These are phyloP conservation scores for Neoscytalidium dimidiatum DNA, from an alignment of 2,329 filamentous ascomycete species.

Conservation along the genomic window DNA sequence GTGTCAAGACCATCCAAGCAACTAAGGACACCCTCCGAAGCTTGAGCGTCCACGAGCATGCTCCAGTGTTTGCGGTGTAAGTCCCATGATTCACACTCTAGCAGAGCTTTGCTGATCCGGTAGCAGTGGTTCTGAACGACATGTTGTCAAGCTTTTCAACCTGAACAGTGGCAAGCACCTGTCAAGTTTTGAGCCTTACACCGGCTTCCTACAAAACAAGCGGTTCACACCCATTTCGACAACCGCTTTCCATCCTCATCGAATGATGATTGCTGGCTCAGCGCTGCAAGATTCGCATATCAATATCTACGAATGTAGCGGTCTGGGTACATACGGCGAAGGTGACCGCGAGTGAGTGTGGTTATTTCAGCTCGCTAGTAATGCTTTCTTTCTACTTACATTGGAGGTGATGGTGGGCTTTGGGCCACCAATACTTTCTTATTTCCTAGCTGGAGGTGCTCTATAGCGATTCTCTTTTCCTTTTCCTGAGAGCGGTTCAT, in stretches of 20 bases:
- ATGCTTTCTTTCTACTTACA: not conserved
- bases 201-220: conserved; percentile 80
- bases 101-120: not conserved
- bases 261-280: conserved; percentile 85
- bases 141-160: conserved; percentile 91
- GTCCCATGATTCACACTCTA: conserved; percentile 37
- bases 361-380: not conserved
- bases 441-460: not conserved
- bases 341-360: not conserved
- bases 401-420: not conserved
- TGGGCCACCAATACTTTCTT: not conserved
- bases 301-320: conserved; percentile 75
- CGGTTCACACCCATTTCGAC: conserved; percentile 80
- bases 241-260: conserved; percentile 93
- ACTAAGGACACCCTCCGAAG: conserved; percentile 80
- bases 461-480: not conserved
- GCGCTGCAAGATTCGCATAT: conserved; percentile 86
- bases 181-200: conserved; percentile 85
- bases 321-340: not conserved
- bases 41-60: conserved; percentile 90
- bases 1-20: conserved; percentile 71
- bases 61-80: conserved; percentile 93
- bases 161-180: conserved; percentile 73
- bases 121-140: conserved; percentile 78
- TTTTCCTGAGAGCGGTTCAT: not conserved